These are phyloP conservation scores for Theobroma grandiflorum DNA, from an alignment of 441 rosid genomes.

Conservation along the genomic window DNA sequence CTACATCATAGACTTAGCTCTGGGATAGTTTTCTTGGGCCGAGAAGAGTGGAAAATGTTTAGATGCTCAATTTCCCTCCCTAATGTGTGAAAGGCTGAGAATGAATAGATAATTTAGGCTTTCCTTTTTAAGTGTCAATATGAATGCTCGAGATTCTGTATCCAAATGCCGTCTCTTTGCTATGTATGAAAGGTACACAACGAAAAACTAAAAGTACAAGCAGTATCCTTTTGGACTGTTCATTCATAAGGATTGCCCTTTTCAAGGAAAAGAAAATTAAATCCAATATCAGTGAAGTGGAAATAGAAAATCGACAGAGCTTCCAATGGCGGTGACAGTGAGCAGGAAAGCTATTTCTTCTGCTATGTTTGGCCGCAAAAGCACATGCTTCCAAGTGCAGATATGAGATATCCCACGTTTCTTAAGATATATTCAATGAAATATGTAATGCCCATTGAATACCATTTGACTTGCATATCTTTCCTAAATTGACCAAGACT, in stretches of 20 bases:
- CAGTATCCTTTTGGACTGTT: neutral
- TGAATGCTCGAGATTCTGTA: neutral
- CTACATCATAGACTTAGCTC: neutral
- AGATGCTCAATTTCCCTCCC: neutral
- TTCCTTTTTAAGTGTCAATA: slow-evolving; percentile 3
- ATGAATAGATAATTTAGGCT: slow-evolving; percentile 13
- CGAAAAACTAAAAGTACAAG: neutral
- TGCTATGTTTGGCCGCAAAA: neutral
- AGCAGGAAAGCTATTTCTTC: neutral
- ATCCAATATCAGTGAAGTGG: neutral
- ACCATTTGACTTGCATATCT: neutral
- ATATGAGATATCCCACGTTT: neutral
- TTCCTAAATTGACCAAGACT: neutral
- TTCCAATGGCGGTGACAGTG: neutral
- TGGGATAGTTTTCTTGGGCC: neutral
- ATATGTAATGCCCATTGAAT: neutral
- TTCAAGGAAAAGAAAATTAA: neutral
- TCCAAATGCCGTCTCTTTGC: neutral
- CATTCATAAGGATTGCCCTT: neutral
- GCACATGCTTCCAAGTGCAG: neutral
- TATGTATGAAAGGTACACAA: neutral
- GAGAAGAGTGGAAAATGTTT: neutral
- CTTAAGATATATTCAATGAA: neutral
- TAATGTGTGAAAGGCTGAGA: slow-evolving; percentile 19
- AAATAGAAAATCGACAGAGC: neutral